These are phyloP conservation scores for Panicum miliaceum DNA, from an alignment of 176 grass and related monocot species.

Conservation along the genomic window DNA sequence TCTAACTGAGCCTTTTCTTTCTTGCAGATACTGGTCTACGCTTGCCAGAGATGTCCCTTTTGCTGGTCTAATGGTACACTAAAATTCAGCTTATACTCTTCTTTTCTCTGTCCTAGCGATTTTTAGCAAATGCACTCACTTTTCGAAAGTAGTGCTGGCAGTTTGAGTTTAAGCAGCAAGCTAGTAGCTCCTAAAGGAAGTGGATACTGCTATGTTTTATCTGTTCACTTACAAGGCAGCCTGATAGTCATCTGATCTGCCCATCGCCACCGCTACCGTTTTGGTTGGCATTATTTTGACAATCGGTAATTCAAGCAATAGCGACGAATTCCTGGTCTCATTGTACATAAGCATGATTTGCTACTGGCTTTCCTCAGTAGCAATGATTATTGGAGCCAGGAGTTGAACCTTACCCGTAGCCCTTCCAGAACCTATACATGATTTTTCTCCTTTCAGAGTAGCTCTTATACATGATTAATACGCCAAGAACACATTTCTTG, in stretches of 20 bases:
- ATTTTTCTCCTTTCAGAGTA: neutral
- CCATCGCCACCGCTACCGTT: neutral
- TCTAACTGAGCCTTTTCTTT: conserved; percentile 32
- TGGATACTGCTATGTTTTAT: conserved; percentile 6
- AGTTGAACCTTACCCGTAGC: neutral
- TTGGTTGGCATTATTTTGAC: neutral
- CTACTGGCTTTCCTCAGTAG: neutral
- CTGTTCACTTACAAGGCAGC: neutral
- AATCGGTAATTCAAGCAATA: neutral
- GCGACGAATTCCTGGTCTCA: neutral
- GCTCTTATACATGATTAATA: neutral
- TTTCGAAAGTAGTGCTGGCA: neutral
- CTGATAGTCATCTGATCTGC: neutral
- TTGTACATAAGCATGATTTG: neutral
- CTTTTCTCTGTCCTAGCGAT: conserved; percentile 27
- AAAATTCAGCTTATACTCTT: conserved; percentile 25
- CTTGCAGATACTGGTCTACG: conserved; percentile 87
- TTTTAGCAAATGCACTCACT: conserved; percentile 22
- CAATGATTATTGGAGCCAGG: neutral
- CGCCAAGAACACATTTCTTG: neutral
- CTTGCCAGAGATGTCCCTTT: conserved; percentile 98
- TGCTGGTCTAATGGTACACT: conserved; percentile 91
- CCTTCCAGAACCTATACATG: neutral
- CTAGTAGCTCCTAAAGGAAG: neutral
- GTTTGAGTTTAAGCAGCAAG: conserved; percentile 25